Conservation (phyloP, 2,329 filamentous ascomycete species). For the Alternaria ventricosa region DNA sequence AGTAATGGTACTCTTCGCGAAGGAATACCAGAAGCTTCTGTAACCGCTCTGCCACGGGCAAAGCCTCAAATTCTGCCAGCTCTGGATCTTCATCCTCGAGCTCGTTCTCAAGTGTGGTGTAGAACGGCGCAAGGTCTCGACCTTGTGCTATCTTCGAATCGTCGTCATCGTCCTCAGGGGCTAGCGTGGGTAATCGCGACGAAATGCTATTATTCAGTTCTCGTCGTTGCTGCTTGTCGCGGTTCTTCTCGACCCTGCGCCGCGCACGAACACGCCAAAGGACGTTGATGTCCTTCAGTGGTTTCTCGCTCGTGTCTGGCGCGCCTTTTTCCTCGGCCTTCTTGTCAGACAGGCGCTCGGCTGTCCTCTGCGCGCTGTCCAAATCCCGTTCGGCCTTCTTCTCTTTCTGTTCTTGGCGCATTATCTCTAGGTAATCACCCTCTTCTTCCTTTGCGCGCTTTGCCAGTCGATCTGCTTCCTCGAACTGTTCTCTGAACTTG, state of each 20-base stretch:
- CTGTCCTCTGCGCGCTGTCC: slow-evolving; percentile 79
- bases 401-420: slow-evolving; percentile 43
- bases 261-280: slow-evolving; percentile 80
- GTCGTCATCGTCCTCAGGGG: slow-evolving; percentile 70
- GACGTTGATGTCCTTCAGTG: slow-evolving; percentile 73
- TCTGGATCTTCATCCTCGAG: slow-evolving; percentile 81
- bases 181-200: slow-evolving; percentile 64
- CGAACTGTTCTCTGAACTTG: slow-evolving; percentile 59
- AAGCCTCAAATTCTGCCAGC: slow-evolving; percentile 77
- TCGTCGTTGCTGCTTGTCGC: slow-evolving; percentile 55
- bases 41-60: slow-evolving; percentile 72
- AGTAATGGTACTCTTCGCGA: slow-evolving; percentile 77
- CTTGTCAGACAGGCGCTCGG: slow-evolving; percentile 71
- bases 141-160: slow-evolving; percentile 76
- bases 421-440: slow-evolving; percentile 44
- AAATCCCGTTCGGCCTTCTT: slow-evolving; percentile 68
- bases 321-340: slow-evolving; percentile 31
- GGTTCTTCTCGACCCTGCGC: slow-evolving; percentile 71
- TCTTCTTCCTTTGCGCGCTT: slow-evolving; percentile 56
- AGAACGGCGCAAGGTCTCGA: slow-evolving; percentile 56
- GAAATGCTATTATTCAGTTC: slow-evolving; percentile 39
- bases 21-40: slow-evolving; percentile 71
- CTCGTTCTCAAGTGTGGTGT: slow-evolving; percentile 67
- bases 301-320: slow-evolving; percentile 50
- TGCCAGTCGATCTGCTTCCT: slow-evolving; percentile 37